A percentile compares a stretch with the other conserved stretches of the same genome.
These are phyloP conservation scores for Coleophoma crateriformis DNA, from an alignment of 2,329 filamentous ascomycete species.

Conservation along the genomic window DNA sequence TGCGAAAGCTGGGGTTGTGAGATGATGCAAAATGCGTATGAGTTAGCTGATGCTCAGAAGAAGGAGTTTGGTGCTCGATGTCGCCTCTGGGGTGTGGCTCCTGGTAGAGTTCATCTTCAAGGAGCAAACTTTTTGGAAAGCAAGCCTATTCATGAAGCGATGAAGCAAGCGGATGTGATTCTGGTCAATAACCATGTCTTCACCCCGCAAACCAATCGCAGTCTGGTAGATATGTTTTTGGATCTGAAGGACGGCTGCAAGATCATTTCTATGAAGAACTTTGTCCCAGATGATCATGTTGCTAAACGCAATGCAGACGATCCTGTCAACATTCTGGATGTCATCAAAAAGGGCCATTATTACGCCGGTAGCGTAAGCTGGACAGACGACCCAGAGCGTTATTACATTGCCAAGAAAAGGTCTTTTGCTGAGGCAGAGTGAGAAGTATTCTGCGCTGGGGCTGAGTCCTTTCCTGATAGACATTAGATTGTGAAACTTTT, in stretches of 20 bases:
- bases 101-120: slow-evolving; percentile 75
- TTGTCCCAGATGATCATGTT: slow-evolving; percentile 76
- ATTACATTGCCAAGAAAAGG: slow-evolving; percentile 76
- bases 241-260: slow-evolving; percentile 88
- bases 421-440: neutral
- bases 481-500: neutral
- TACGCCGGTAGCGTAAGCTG: slow-evolving; percentile 75
- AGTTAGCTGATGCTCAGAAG: slow-evolving; percentile 73
- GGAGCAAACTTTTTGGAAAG: slow-evolving; percentile 80
- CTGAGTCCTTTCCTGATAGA: neutral
- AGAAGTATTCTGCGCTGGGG: no score
- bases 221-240: slow-evolving; percentile 81
- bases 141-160: slow-evolving; percentile 60
- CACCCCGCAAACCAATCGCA: slow-evolving; percentile 78
- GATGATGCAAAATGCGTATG: slow-evolving; percentile 87
- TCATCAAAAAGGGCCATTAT: slow-evolving; percentile 65
- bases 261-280: slow-evolving; percentile 88
- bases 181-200: slow-evolving; percentile 98
- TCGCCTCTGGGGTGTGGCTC: slow-evolving; percentile 79
- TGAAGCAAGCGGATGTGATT: slow-evolving; percentile 88
- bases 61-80: slow-evolving; percentile 81
- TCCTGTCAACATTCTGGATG: slow-evolving; percentile 76
- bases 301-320: slow-evolving; percentile 68
- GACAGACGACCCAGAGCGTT: slow-evolving; percentile 78
- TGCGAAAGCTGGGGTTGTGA: slow-evolving; percentile 96